Base-by-base conservation (phyloP, 495 filamentous ascomycete species). In the Penicillium atrosanguineum region DNA sequence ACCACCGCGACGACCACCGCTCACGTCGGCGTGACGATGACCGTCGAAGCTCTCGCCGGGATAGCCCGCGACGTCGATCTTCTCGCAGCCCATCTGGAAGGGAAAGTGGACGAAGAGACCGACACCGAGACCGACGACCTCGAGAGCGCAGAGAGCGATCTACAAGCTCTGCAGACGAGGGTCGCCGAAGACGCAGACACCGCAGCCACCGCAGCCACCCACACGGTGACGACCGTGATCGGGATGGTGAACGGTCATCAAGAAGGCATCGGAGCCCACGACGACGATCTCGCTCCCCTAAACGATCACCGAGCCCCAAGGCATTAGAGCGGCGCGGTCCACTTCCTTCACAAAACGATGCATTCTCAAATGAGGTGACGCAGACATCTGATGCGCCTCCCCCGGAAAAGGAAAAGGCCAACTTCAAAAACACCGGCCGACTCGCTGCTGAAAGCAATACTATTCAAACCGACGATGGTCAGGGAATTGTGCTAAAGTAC, bases 371-470 rank as follows among this genome's bases (percentile, higher is more conserved):
- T 23, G 80, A 75, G 37, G 69, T 75, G 19, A 73, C 77, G 34
- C 53, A 42, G 43, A 39, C 82, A 50, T 50, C 48, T 9, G 56
- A 57, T 5, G 61, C 63, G 12, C 74, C 72, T 23, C 63, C 67
- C 6, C 56, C 61, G 1, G 86, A 90, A 44, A 93, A 91, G 57
- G 83, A 96, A 65, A 92, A 90, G 62, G 88, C 93, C 34, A 99
- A 96, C 67, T 95, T 87, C 70, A 83, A 79, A 6, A 82, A 79
- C 38, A 90, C 89, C 0, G 94, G 94, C 18, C 74, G 88, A 7
- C 80, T 99, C 6, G 94, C 94, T 14, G 88, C 89, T 8, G 90
- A 90, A 59, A 90, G 90, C 42, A 97, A 97, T 67, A 87, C 90
- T 2, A 77, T 96, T 7, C 84, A 84, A n/a, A 76, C 78, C 21